A percentile compares a stretch with the other conserved stretches of the same genome.
phyloP scores from a whole-genome alignment of 768 basidiomycete species.

The Hydnomerulius pinastri region DNA sequence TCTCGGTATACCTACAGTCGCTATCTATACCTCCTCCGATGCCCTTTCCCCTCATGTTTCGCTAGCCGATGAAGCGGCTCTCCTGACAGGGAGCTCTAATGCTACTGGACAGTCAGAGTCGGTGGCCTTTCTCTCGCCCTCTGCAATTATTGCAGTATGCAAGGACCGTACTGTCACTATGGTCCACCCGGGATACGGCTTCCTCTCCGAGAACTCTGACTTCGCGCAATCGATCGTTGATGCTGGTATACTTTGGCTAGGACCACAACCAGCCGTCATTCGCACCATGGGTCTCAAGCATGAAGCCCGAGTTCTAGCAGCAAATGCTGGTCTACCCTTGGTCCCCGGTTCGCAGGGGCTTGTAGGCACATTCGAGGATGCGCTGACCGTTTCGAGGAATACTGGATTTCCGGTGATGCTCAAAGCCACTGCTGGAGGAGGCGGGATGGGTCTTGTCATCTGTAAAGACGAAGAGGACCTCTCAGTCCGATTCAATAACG shows the following conservation, averaged over 20 bases:
- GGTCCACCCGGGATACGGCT: conserved; percentile 66
- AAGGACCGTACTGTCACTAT: conserved; percentile 44
- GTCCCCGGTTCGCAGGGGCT: conserved; percentile 60
- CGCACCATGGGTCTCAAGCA: conserved; percentile 64
- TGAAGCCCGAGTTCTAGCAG: conserved; percentile 49
- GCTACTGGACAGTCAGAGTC: conserved; percentile 38
- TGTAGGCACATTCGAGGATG: conserved; percentile 42
- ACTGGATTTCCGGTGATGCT: conserved; percentile 65
- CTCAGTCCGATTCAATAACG: conserved; percentile 33
- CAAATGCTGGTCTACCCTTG: conserved; percentile 49
- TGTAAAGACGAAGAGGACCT: conserved; percentile 47
- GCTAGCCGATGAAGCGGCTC: conserved; percentile 51
- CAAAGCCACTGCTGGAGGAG: conserved; percentile 70
- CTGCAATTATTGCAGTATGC: conserved; percentile 45
- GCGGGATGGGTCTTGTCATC: conserved; percentile 66
- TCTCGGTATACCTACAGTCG: conserved; percentile 54
- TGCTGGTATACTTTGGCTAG: conserved; percentile 58
- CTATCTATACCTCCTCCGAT: conserved; percentile 62
- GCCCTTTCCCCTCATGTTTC: conserved; percentile 58
- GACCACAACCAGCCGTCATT: conserved; percentile 53
- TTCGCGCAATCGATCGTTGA: conserved; percentile 50
- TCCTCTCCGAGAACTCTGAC: conserved; percentile 62
- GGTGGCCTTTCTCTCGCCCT: conserved; percentile 42
- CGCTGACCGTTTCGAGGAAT: conserved; percentile 36
- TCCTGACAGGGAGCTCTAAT: conserved; percentile 28